Conservation (phyloP, 1,284 basidiomycete genomes). For the Schizophyllum amplum region DNA sequence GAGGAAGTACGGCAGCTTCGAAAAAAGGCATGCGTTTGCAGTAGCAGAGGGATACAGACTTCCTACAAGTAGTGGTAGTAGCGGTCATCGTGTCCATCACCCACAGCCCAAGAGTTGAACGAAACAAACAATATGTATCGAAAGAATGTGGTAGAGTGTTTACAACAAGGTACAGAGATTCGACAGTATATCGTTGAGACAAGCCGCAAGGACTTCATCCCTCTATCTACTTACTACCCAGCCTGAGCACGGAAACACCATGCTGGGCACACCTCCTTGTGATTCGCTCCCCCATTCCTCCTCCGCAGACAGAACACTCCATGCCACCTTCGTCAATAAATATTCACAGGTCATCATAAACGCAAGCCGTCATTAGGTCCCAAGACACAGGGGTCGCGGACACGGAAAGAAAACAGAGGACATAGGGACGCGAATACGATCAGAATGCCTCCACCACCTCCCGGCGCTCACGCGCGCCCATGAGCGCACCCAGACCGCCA, state of each 20-base stretch:
- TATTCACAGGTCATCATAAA: neutral
- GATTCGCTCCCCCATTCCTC: neutral
- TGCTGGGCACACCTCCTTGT: neutral
- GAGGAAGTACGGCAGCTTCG: no score
- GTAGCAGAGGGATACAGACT: no score
- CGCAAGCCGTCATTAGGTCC: neutral
- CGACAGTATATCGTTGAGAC: neutral
- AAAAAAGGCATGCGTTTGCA: no score
- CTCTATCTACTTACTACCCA: neutral
- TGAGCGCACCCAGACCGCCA: constrained; percentile 35
- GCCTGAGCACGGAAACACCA: neutral
- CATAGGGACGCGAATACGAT: neutral
- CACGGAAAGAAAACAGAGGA: no score
- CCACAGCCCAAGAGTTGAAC: neutral
- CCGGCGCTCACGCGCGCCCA: constrained; percentile 15
- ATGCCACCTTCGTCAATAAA: neutral
- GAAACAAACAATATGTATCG: neutral
- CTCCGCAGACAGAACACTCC: neutral
- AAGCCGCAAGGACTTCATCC: neutral
- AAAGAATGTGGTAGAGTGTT: neutral
- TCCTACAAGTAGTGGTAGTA: no score
- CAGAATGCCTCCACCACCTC: constrained; percentile 8
- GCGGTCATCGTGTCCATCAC: no score
- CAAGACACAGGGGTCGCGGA: no score
- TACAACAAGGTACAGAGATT: neutral